phyloP scores from a whole-genome alignment of 2,329 filamentous ascomycete genomes.

The Emericellopsis cladophorae region DNA sequence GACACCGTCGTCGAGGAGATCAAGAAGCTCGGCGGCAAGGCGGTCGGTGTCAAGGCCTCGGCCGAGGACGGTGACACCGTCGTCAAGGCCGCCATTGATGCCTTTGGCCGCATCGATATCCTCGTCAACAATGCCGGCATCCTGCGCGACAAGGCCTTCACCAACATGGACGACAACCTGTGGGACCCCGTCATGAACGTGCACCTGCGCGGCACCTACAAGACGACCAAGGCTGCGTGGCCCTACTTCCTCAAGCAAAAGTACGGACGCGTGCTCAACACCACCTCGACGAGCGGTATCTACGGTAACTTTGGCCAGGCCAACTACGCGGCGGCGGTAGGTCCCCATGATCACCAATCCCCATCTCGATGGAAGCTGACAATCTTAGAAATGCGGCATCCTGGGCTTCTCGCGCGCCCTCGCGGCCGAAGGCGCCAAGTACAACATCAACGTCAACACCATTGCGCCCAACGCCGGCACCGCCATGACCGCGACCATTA shows the following conservation, averaged over 20 bases:
- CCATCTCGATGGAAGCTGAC: no score
- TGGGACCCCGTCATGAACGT: conserved; percentile 91
- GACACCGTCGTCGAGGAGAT: conserved; percentile 89
- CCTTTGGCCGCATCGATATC: conserved; percentile 87
- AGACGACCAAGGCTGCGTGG: conserved; percentile 94
- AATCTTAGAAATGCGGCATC: conserved; percentile 67
- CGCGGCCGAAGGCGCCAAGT: conserved; percentile 85
- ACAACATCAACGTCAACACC: conserved; percentile 97
- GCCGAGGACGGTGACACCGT: conserved; percentile 87
- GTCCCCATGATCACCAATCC: conserved; percentile 16
- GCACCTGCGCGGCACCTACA: conserved; percentile 89
- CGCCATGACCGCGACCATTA: conserved; percentile 82
- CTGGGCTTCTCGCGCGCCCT: conserved; percentile 90
- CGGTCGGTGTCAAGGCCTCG: conserved; percentile 84
- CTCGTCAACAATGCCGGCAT: conserved; percentile 98
- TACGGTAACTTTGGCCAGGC: conserved; percentile 99
- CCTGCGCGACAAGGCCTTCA: conserved; percentile 92
- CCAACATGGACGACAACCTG: conserved; percentile 89
- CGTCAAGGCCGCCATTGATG: conserved; percentile 86
- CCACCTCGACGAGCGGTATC: conserved; percentile 90
- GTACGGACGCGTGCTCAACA: conserved; percentile 95
- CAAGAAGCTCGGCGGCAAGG: conserved; percentile 76
- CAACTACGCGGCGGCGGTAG: conserved; percentile 84
- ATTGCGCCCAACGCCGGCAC: conserved; percentile 97
- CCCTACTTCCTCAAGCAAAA: conserved; percentile 97